phyloP scores from a whole-genome alignment of 2,329 filamentous ascomycete species.

The Aspergillus oerlinghausenensis region DNA sequence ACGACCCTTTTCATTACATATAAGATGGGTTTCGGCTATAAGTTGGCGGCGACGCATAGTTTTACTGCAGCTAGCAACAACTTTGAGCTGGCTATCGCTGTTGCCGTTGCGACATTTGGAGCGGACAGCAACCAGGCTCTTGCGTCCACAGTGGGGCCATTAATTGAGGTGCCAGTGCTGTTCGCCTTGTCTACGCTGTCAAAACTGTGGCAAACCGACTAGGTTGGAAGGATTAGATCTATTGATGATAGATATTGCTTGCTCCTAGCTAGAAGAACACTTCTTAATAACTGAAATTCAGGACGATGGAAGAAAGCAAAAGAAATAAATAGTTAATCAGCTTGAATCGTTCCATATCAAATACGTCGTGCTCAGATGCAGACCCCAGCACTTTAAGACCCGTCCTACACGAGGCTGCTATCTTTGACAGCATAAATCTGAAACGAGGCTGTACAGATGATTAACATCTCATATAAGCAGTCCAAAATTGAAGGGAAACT shows the following conservation, averaged over 20 bases:
- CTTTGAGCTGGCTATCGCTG: conserved; percentile 84
- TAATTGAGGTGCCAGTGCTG: conserved; percentile 81
- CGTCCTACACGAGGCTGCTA: too few relatives aligned
- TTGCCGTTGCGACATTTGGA: conserved; percentile 76
- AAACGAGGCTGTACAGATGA: conserved; percentile 37
- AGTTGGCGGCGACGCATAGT: conserved; percentile 66
- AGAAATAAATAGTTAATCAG: too few relatives aligned
- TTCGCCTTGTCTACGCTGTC: conserved; percentile 70
- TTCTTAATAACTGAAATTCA: background rate
- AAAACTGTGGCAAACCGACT: conserved; percentile 29
- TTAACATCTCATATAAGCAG: background rate
- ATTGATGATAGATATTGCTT: background rate
- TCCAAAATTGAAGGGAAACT: conserved; percentile 18
- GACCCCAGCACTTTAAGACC: too few relatives aligned
- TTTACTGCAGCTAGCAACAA: conserved; percentile 90
- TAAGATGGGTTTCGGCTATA: conserved; percentile 47
- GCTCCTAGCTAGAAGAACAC: background rate
- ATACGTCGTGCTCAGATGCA: too few relatives aligned
- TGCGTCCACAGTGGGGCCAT: conserved; percentile 48
- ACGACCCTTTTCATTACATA: conserved; percentile 58
- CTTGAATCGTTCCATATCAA: too few relatives aligned
- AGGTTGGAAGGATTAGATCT: conserved; percentile 6
- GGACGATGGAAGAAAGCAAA: too few relatives aligned
- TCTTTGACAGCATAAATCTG: conserved; percentile 49
- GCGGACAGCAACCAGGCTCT: conserved; percentile 58